Conservation (phyloP, 2,329 filamentous ascomycete genomes). For the Hypoxylon sp. region DNA sequence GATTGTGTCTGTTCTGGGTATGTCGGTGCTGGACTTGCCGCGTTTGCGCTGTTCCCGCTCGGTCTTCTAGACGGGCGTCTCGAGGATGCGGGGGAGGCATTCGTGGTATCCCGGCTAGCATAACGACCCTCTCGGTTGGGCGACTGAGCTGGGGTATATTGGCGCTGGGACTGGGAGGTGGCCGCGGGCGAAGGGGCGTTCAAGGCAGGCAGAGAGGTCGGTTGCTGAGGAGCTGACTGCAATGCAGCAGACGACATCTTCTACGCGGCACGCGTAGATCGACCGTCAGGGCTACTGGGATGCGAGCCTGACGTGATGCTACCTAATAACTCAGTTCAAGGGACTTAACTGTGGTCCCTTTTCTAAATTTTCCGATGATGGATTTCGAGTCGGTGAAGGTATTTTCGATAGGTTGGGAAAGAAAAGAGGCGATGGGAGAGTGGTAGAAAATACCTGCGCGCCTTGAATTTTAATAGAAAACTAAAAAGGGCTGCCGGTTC, state of each 20-base stretch:
- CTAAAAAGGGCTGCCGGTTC: slow-evolving; percentile 38
- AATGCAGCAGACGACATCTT: slow-evolving; percentile 74
- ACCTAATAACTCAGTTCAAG: slow-evolving; percentile 23
- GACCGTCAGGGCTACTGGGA: slow-evolving; percentile 4
- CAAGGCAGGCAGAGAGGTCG: slow-evolving; percentile 60
- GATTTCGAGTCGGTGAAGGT: slow-evolving; percentile 27
- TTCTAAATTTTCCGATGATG: slow-evolving; percentile 13
- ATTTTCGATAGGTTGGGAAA: slow-evolving; percentile 12
- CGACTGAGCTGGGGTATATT: slow-evolving; percentile 66
- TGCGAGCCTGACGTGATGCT: slow-evolving; percentile 16
- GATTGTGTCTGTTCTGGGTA: slow-evolving; percentile 53
- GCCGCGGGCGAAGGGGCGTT: slow-evolving; percentile 61
- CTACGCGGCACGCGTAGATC: slow-evolving; percentile 52
- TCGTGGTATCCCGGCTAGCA: slow-evolving; percentile 62
- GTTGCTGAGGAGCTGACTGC: slow-evolving; percentile 69
- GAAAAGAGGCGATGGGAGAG: slow-evolving; percentile 18
- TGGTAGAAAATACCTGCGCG: slow-evolving; percentile 28
- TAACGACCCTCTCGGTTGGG: slow-evolving; percentile 69
- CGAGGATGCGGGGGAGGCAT: slow-evolving; percentile 64
- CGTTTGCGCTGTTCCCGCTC: slow-evolving; percentile 61
- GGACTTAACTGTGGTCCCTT: neutral
- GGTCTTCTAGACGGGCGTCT: slow-evolving; percentile 66
- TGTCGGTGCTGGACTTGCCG: slow-evolving; percentile 41
- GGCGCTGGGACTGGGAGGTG: slow-evolving; percentile 61
- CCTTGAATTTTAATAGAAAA: slow-evolving; percentile 32